phyloP scores from a whole-genome alignment of 305 asterid species.

The Solanum chacoense region DNA sequence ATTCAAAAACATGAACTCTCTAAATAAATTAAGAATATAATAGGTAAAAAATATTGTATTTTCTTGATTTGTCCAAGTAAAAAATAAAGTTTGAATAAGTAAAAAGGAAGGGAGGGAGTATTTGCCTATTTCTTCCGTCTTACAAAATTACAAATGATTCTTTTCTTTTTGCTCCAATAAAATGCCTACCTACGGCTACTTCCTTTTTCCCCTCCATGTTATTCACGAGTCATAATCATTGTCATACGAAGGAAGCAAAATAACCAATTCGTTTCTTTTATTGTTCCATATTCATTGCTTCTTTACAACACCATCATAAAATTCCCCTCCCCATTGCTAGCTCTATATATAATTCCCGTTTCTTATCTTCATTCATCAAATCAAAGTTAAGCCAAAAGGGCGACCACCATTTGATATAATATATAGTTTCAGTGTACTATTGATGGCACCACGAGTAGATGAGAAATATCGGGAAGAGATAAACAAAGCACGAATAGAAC shows the following conservation, averaged over 20 bases:
- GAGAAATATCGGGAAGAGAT: constrained; percentile 47
- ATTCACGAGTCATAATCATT: neutral
- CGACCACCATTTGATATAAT: neutral
- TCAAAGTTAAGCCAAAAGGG: neutral
- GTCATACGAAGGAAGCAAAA: neutral
- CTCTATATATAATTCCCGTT: neutral
- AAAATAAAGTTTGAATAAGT: no score
- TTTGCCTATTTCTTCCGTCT: neutral
- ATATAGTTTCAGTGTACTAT: neutral
- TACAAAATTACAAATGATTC: neutral
- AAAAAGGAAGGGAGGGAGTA: no score
- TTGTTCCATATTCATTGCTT: neutral
- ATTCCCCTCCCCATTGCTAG: neutral
- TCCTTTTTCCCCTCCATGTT: neutral
- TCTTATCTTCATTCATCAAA: neutral
- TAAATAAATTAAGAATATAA: no score
- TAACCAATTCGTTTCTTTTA: neutral
- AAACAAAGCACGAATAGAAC: constrained; percentile 45
- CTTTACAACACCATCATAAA: neutral
- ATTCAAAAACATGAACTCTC: no score
- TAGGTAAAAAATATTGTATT: no score
- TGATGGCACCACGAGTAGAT: constrained; percentile 18
- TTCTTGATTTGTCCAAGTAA: no score
- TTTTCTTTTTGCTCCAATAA: neutral
- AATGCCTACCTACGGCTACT: neutral